Evolutionary conservation across 495 filamentous ascomycete species (phyloP), one percentile per base, ranked within the genome.

Genomic region (Chaetomidium leptoderma): DNA sequence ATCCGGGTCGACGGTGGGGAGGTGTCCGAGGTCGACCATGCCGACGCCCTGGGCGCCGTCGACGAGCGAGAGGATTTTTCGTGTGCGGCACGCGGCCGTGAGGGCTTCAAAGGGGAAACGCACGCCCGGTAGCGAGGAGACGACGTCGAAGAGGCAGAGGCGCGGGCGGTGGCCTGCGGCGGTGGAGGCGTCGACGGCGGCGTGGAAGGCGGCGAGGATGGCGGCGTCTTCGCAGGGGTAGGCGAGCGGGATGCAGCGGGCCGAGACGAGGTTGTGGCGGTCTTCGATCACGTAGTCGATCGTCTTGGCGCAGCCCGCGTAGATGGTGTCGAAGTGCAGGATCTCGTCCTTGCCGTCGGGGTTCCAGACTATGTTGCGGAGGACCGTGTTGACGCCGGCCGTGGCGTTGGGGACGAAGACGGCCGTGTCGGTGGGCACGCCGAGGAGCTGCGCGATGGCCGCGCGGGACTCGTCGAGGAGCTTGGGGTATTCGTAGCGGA

Each of bases 391-490:
- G 49, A 95, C 74, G 44, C 86, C 91, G 0, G 83, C 85, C 0
- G 90, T 92, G 44, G 89, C 87, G 71, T 97, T 96, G 39, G 82
- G 78, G 11, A 95, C 86, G 52, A 91, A 84, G 4, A 95, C 91
- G 44, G 86, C 73, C 19, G 86, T 86, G 1, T 82, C 74, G 27
- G 72, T 62, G 2, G 83, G 83, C 1, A 79, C 83, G 55, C 85
- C 72, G 45, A 97, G 74, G 17, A 89, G 59, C 4, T 70, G 62
- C 0, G 91, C 87, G 13, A 92, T 66, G 6, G 83, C 83, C 3
- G 53, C 66, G 17, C 92, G 87, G 5, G 83, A 83, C 43, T 79
- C 65, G 63, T 86, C 81, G 0, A 95, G 80, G 14, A 83, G 69
- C 2, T 70, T 35, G 0, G 83, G 78, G 53, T 82, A 81, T 0